Evolutionary conservation across 2,329 filamentous ascomycete genomes (phyloP).

Genomic region (Penicillium brasilianum): DNA sequence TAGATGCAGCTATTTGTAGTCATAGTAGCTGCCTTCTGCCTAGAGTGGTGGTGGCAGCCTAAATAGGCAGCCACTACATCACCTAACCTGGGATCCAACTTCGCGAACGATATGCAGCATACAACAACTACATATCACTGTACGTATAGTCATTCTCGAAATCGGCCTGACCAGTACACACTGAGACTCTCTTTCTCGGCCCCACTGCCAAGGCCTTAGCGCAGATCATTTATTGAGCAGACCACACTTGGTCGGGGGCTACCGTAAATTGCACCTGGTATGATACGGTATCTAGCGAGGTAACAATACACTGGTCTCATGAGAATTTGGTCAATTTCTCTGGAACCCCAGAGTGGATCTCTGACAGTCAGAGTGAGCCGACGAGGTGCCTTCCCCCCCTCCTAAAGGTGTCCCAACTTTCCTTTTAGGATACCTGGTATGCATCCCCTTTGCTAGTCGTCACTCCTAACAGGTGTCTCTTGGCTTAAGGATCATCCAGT

Average conservation of each 20-base stretch:
- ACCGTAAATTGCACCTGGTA: not conserved
- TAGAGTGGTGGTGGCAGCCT: too few species aligned
- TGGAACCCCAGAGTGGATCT: not conserved
- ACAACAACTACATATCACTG: too few species aligned
- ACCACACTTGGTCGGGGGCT: not conserved
- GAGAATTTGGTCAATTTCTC: conserved; percentile 6
- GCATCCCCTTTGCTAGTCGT: conserved; percentile 7
- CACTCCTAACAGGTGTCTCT: conserved; percentile 7
- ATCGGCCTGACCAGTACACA: not conserved
- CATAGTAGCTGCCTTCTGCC: too few species aligned
- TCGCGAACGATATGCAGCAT: too few species aligned
- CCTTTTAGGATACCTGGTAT: conserved; percentile 4
- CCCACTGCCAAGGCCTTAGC: too few species aligned
- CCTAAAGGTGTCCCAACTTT: not conserved
- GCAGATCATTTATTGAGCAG: too few species aligned
- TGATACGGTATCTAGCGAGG: not conserved
- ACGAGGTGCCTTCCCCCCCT: too few species aligned
- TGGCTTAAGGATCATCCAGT: not conserved
- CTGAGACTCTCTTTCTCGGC: not conserved
- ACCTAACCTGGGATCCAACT: too few species aligned
- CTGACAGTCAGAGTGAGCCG: conserved; percentile 9
- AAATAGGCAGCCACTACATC: too few species aligned
- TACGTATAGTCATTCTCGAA: not conserved
- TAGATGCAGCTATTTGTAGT: too few species aligned
- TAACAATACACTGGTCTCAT: not conserved